Conservation (phyloP, 192 early-diverging fungal genomes). For the Coemansia sp. region DNA sequence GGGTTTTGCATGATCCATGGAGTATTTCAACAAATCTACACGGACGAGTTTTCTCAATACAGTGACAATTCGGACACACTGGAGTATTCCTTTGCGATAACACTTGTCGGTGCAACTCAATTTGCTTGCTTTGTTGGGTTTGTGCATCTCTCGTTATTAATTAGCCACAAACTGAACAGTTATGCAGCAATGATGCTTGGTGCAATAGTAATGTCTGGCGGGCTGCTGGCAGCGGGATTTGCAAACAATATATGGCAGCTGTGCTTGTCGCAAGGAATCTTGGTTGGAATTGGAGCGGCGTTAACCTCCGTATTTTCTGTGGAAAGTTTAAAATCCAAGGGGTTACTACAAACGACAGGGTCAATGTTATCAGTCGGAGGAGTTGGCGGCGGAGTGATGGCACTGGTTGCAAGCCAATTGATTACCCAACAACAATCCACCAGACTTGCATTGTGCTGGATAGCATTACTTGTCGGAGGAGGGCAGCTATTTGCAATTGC, state of each 20-base stretch:
- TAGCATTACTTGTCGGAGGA: constrained; percentile 4
- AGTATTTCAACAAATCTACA: neutral
- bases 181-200: neutral
- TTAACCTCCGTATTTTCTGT: neutral
- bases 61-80: neutral
- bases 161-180: neutral
- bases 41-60: neutral
- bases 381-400: constrained; percentile 7
- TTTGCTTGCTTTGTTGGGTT: neutral
- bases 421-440: neutral
- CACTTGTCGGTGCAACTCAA: constrained; percentile 2
- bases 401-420: neutral
- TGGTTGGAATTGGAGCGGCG: neutral
- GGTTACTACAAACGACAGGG: neutral
- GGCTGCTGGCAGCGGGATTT: constrained; percentile 5
- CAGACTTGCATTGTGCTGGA: neutral
- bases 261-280: constrained; percentile 5
- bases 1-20: constrained; percentile 1
- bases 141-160: neutral
- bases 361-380: neutral
- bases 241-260: constrained; percentile 5
- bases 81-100: neutral
- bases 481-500: neutral
- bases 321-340: neutral
- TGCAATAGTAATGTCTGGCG: neutral